Base-by-base conservation (phyloP, 768 basidiomycete genomes). In the Fibroporia radiculosa region DNA sequence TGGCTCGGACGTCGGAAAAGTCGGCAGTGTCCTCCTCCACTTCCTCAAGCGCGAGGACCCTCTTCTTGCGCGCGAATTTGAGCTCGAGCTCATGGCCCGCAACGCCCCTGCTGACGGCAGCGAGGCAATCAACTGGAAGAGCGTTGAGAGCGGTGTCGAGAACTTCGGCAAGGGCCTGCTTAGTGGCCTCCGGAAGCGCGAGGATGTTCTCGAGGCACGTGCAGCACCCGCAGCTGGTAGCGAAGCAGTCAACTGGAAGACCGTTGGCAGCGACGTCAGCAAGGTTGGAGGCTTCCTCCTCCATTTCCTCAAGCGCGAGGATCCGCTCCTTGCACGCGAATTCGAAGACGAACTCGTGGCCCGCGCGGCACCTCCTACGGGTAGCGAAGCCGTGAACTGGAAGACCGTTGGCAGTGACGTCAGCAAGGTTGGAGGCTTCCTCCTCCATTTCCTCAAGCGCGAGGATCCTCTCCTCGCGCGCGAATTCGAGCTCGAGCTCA, bases 11-110 rank as follows among this genome's bases (percentile, higher is more conserved):
- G 28, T 16, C 14, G 25, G 27, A 5, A 27, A 8, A 6, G n/a
- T 42, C 23, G 34, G 14, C 34, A 19, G 34, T 6, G 16, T n/a
- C 7, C 14, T 35, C 7, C 28, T 42, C 41, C 12, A 14, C n/a
- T 29, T 42, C 28, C 28, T 32, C 41, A 42, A 42, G 41, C 41
- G 41, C 18, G 28, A 42, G 41, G 41, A 42, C 41, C 41, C 41
- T 3, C 11, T 42, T 14, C 41, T 42, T 22, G 41, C 41, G 5
- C 41, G 41, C 18, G 28, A n/a, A 6, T 7, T 42, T 29, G 41
- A 42, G 41, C 19, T n/a, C 34, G 34, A 35, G 16, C 16, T 35
- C 8, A 10, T 35, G 7, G 34, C 16, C 6, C 34, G 34, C 20
- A 19, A 12, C 34, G 16, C 34, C 6, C 10, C 34, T 35, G 35